Evolutionary conservation across 2,329 filamentous ascomycete species (phyloP).

Genomic region (Fusarium ambrosium): DNA sequence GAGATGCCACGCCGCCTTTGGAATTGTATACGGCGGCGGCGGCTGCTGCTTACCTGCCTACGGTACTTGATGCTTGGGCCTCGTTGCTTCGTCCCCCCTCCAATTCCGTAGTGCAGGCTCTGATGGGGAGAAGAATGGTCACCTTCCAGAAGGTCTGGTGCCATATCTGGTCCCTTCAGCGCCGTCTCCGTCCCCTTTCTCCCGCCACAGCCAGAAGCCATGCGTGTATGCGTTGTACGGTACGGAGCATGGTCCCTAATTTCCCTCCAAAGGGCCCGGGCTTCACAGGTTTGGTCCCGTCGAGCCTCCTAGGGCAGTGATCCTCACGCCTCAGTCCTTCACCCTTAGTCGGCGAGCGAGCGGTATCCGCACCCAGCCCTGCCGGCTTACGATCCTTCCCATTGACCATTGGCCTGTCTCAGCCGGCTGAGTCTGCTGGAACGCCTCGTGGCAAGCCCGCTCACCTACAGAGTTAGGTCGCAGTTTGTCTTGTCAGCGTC

Average conservation of each 20-base stretch:
- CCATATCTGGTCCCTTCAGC: conserved; percentile 17
- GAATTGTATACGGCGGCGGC: conserved; percentile 4
- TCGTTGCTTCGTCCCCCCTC: conserved; percentile 14
- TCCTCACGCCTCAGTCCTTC: conserved; percentile 13
- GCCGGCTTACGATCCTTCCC: conserved; percentile 46
- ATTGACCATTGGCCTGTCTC: conserved; percentile 24
- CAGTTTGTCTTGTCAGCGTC: conserved; percentile 33
- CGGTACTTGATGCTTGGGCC: conserved; percentile 13
- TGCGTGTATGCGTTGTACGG: conserved; percentile 30
- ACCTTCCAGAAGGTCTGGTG: conserved; percentile 35
- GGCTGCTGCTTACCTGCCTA: not conserved
- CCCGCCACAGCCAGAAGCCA: conserved; percentile 8
- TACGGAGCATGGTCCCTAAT: conserved; percentile 34
- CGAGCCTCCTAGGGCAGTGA: conserved; percentile 25
- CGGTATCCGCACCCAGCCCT: conserved; percentile 41
- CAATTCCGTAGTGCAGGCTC: conserved; percentile 27
- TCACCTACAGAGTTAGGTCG: conserved; percentile 34
- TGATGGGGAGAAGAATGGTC: not conserved
- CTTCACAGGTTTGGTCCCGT: conserved; percentile 27
- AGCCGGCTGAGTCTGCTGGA: conserved; percentile 40
- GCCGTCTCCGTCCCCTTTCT: conserved; percentile 35
- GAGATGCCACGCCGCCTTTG: conserved; percentile 24
- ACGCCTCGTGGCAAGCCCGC: conserved; percentile 39
- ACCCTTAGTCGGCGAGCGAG: conserved; percentile 15
- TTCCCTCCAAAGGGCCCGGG: conserved; percentile 35